Percentiles rank a stretch among this genome's conserved stretches.
Conservation (phyloP, 306 rosid species). For the Quercus agrifolia region DNA sequence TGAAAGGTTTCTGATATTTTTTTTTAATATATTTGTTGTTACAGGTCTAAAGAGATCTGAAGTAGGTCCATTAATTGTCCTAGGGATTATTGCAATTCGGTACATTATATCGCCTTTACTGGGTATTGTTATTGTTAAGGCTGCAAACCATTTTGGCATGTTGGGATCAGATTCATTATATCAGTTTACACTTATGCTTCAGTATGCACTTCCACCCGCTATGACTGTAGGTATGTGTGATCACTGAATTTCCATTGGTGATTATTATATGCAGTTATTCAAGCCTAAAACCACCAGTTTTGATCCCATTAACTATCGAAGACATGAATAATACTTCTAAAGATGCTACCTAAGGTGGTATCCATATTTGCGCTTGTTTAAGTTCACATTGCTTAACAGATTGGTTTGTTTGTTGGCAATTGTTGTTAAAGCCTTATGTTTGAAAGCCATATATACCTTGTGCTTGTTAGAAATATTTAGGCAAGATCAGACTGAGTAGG, state of each 20-base stretch:
- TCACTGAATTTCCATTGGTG: not conserved
- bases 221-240: not conserved
- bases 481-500: too few species aligned
- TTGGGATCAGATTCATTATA: not conserved
- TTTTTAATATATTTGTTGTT: not conserved
- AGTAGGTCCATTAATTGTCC: constrained; percentile 12
- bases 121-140: constrained; percentile 1
- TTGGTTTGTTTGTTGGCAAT: too few species aligned
- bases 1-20: not conserved
- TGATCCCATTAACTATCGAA: too few species aligned
- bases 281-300: too few species aligned
- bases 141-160: constrained; percentile 1
- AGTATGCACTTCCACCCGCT: constrained; percentile 3
- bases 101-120: constrained; percentile 28
- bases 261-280: not conserved
- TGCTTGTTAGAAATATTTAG: too few species aligned
- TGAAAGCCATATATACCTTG: too few species aligned
- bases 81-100: constrained; percentile 31
- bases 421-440: too few species aligned
- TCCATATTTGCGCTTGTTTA: too few species aligned
- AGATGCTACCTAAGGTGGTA: too few species aligned
- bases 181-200: not conserved
- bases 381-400: too few species aligned
- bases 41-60: constrained; percentile 34
- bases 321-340: too few species aligned